These are phyloP conservation scores for Venturia asperata DNA, from an alignment of 2,329 filamentous ascomycete species.

Conservation along the genomic window DNA sequence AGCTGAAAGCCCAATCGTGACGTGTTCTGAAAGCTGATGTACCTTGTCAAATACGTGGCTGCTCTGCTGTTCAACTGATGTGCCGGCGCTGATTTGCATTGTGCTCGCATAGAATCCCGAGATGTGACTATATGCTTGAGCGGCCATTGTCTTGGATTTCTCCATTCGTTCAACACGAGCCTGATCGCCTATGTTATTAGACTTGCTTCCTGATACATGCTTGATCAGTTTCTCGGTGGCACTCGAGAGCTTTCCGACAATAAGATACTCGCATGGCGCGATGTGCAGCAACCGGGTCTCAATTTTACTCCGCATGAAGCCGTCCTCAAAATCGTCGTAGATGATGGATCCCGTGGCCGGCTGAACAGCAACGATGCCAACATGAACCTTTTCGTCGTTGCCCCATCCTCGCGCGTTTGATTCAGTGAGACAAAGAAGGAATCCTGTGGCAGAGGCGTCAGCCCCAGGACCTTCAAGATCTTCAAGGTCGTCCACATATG, in stretches of 20 bases:
- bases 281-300: slow-evolving; percentile 95
- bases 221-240: slow-evolving; percentile 87
- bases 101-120: slow-evolving; percentile 88
- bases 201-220: slow-evolving; percentile 79
- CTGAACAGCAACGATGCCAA: slow-evolving; percentile 89
- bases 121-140: slow-evolving; percentile 80
- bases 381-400: slow-evolving; percentile 86
- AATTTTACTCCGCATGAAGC: slow-evolving; percentile 94
- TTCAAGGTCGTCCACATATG: slow-evolving; percentile 90
- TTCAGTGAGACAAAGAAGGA: slow-evolving; percentile 88
- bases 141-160: slow-evolving; percentile 72
- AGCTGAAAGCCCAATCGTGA: slow-evolving; percentile 85
- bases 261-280: slow-evolving; percentile 87
- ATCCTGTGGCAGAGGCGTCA: slow-evolving; percentile 63
- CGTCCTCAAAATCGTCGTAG: slow-evolving; percentile 92
- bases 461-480: slow-evolving; percentile 59
- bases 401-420: slow-evolving; percentile 69
- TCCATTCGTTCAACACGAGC: slow-evolving; percentile 75
- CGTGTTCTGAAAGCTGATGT: slow-evolving; percentile 72
- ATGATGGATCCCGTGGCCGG: slow-evolving; percentile 93
- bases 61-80: slow-evolving; percentile 42
- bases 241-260: slow-evolving; percentile 83
- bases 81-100: slow-evolving; percentile 52
- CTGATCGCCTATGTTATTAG: slow-evolving; percentile 86
- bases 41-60: slow-evolving; percentile 75